A percentile compares a stretch with the other conserved stretches of the same genome.
Conservation (phyloP, 768 basidiomycete species). For the Mycena maculata region DNA sequence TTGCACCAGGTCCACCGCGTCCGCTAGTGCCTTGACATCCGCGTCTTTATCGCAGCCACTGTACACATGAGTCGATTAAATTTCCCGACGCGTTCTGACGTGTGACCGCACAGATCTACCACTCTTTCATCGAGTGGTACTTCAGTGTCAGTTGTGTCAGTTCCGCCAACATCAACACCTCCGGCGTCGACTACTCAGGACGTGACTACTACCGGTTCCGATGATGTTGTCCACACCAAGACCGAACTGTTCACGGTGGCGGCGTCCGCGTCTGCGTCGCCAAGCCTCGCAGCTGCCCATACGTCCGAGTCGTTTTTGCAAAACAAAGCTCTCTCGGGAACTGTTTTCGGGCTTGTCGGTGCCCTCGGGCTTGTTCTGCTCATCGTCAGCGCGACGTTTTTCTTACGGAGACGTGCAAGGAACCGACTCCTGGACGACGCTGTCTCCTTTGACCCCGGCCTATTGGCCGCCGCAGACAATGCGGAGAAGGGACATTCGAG, state of each 20-base stretch:
- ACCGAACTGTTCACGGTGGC: slow-evolving; percentile 43
- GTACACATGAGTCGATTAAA: not conserved
- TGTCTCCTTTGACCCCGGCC: slow-evolving; percentile 62
- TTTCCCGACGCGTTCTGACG: not conserved
- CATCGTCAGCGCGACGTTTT: slow-evolving; percentile 56
- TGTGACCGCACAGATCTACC: not conserved
- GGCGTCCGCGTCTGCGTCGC: slow-evolving; percentile 42
- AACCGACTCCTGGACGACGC: slow-evolving; percentile 57
- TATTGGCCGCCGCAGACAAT: slow-evolving; percentile 41
- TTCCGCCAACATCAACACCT: slow-evolving; percentile 26
- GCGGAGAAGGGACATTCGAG: slow-evolving; percentile 39
- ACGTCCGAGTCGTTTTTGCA: slow-evolving; percentile 62
- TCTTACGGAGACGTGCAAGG: slow-evolving; percentile 61
- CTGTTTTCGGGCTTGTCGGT: slow-evolving; percentile 66
- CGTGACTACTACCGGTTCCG: slow-evolving; percentile 26
- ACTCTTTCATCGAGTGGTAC: not conserved
- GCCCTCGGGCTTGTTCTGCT: slow-evolving; percentile 60
- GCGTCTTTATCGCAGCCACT: not conserved
- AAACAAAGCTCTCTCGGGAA: slow-evolving; percentile 72
- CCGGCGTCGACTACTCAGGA: slow-evolving; percentile 32
- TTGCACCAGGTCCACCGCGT: not conserved
- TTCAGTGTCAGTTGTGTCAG: slow-evolving; percentile 29
- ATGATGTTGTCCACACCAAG: slow-evolving; percentile 48
- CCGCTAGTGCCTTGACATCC: not conserved
- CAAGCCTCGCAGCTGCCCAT: slow-evolving; percentile 25